phyloP scores from a whole-genome alignment of 2,329 filamentous ascomycete species.

The Cytospora chrysosperma region DNA sequence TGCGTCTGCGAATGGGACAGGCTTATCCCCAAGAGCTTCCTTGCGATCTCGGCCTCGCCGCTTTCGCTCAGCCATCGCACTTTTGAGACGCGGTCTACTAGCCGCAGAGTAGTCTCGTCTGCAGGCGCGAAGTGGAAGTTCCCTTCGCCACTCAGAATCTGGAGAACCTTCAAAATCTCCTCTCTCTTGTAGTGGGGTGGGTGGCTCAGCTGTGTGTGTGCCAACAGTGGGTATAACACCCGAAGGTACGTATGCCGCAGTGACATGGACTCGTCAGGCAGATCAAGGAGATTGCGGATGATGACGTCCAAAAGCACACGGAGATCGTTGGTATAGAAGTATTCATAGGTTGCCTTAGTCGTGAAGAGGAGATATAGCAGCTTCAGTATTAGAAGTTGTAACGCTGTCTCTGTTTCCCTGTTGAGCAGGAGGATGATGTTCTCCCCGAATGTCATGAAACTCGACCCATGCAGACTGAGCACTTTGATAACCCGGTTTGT shows the following conservation, averaged over 20 bases:
- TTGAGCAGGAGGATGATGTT: conserved; percentile 96
- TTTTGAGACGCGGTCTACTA: conserved; percentile 72
- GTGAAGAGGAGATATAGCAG: conserved; percentile 94
- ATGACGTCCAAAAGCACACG: conserved; percentile 94
- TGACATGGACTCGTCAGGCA: conserved; percentile 76
- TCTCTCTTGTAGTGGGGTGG: conserved; percentile 89
- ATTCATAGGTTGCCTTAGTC: conserved; percentile 87
- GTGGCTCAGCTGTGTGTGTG: conserved; percentile 84
- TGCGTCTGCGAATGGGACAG: conserved; percentile 63
- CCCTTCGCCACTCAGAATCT: conserved; percentile 65
- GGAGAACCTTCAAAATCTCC: conserved; percentile 75
- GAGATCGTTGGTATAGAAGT: conserved; percentile 97
- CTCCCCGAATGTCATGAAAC: conserved; percentile 93
- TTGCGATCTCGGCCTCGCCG: conserved; percentile 49
- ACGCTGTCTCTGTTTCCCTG: conserved; percentile 87
- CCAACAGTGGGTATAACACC: conserved; percentile 85
- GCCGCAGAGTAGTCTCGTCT: conserved; percentile 74
- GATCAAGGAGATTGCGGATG: conserved; percentile 91
- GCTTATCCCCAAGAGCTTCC: conserved; percentile 68
- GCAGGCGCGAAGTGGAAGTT: conserved; percentile 76
- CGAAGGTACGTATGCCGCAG: conserved; percentile 92
- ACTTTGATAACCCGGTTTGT: conserved; percentile 95
- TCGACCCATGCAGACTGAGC: conserved; percentile 74
- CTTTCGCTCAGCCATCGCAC: conserved; percentile 64
- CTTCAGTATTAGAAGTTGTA: conserved; percentile 95